phyloP scores from a whole-genome alignment of 495 filamentous ascomycete genomes.

The Penicillium arizonense region DNA sequence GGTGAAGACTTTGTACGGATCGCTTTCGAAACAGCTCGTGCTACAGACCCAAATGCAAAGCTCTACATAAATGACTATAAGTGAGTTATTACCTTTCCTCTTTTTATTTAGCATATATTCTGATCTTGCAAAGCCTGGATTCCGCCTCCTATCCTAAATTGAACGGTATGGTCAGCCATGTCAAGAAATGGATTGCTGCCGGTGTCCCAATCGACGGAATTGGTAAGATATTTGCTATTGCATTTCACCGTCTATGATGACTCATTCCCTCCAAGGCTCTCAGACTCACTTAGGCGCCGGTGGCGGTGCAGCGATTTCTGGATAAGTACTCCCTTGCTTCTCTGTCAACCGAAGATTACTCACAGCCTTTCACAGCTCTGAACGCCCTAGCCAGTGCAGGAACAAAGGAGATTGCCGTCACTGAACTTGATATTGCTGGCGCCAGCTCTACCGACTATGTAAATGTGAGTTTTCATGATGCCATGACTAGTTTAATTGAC shows the following conservation, averaged over 20 bases:
- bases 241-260: background rate
- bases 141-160: slow-evolving; percentile 52
- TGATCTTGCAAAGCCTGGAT: slow-evolving; percentile 30
- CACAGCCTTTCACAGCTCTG: slow-evolving; percentile 44
- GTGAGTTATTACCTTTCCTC: slow-evolving; percentile 12
- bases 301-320: slow-evolving; percentile 5
- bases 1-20: slow-evolving; percentile 58
- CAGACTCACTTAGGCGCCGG: slow-evolving; percentile 54
- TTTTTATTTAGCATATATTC: background rate
- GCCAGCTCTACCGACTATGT: slow-evolving; percentile 60
- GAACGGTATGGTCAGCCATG: slow-evolving; percentile 59
- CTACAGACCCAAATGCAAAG: slow-evolving; percentile 56
- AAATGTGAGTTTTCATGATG: slow-evolving; percentile 25
- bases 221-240: slow-evolving; percentile 26
- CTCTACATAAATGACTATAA: slow-evolving; percentile 64
- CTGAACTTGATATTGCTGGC: slow-evolving; percentile 65
- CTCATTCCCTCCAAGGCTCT: slow-evolving; percentile 37
- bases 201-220: slow-evolving; percentile 76
- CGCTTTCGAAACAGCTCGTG: slow-evolving; percentile 54
- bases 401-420: slow-evolving; percentile 57
- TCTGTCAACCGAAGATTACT: background rate
- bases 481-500: background rate
- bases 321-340: slow-evolving; percentile 20
- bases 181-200: slow-evolving; percentile 62
- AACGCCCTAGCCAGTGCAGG: slow-evolving; percentile 52